Evolutionary conservation across 345 rosid species (phyloP), one percentile per base, ranked within the genome.

Genomic region (Eutrema yunnanense): DNA sequence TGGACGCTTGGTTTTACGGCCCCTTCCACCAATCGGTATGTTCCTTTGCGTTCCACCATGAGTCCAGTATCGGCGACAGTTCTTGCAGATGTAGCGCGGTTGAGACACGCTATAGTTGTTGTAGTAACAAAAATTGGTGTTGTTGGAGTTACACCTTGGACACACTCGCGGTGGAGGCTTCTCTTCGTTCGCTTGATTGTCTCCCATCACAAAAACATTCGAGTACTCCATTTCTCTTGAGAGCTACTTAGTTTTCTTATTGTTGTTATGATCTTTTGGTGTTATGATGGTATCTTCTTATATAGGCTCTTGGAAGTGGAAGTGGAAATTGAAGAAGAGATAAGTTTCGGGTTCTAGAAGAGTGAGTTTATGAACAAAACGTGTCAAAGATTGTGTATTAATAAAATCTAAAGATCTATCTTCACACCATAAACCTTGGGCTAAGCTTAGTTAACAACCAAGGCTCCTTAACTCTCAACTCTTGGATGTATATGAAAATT

Each of bases 31-130:
- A 6, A 76, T 11, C 0, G 80, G 72, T 48, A 65, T 50, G 72
- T 76, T 58, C 34, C 72, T 76, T 14, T 56, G 27, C 3, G 42
- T 11, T 5, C 80, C 67, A 42, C 72, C 67, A 4, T 76, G 72
- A 70, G 80, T 76, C 76, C 76, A 71, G 4, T 57, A 63, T 8
- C 76, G 41, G 52, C 67, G 76, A 65, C 80, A 76, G 1, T 50
- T 49, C 36, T 65, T 76, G 37, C 76, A 76, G 9, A 43, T 41
- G 19, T 71, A 76, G 4, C 80, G 76, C 0, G 72, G 80, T 9
- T 76, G 76, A 49, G 72, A 30, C 42, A 41, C 0, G 8, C 29
- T 63, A 8, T 76, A 57, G 49, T 71, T 76, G 80, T 76, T 76
- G 36, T 49, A 71, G 34, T 57, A 76, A 42, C 76, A 64, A 0